Evolutionary conservation across 2,329 filamentous ascomycete genomes (phyloP).

Genomic region (Macrophomina tecta): DNA sequence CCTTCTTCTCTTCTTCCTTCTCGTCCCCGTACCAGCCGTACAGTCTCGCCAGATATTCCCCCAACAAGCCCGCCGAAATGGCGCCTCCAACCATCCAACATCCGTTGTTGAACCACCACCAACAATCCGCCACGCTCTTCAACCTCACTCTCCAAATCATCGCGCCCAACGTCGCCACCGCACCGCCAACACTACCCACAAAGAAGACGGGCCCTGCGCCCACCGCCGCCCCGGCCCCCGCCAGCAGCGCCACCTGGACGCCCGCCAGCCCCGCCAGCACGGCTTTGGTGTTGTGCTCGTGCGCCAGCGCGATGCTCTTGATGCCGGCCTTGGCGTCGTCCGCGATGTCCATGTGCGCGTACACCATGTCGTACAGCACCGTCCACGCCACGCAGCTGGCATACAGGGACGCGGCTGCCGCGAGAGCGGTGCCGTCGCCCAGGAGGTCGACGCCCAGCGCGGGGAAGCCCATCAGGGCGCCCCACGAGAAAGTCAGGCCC

Average conservation of each 20-base stretch:
- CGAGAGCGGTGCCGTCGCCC: constrained; percentile 65
- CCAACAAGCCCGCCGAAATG: constrained; percentile 61
- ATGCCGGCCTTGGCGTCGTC: constrained; percentile 87
- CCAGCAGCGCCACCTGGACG: constrained; percentile 72
- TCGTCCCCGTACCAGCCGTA: constrained; percentile 25
- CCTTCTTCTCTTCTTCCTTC: not conserved
- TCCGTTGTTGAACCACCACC: constrained; percentile 70
- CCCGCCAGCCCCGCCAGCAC: constrained; percentile 74
- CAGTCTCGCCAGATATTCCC: constrained; percentile 55
- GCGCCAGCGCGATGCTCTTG: constrained; percentile 83
- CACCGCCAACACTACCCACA: constrained; percentile 63
- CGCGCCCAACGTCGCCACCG: constrained; percentile 58
- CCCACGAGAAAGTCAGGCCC: constrained; percentile 87
- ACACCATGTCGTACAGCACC: constrained; percentile 89
- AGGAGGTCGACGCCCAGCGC: constrained; percentile 80
- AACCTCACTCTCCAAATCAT: constrained; percentile 67
- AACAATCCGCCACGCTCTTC: constrained; percentile 63
- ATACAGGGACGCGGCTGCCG: constrained; percentile 73
- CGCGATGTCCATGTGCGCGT: constrained; percentile 89
- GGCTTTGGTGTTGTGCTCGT: constrained; percentile 77
- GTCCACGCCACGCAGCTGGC: constrained; percentile 85
- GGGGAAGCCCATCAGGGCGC: constrained; percentile 85
- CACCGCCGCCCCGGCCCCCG: constrained; percentile 69
- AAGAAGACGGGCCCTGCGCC: constrained; percentile 66
- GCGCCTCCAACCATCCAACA: constrained; percentile 67